Conservation (phyloP, 202 grass and related monocot species). For the Eragrostis tef region DNA sequence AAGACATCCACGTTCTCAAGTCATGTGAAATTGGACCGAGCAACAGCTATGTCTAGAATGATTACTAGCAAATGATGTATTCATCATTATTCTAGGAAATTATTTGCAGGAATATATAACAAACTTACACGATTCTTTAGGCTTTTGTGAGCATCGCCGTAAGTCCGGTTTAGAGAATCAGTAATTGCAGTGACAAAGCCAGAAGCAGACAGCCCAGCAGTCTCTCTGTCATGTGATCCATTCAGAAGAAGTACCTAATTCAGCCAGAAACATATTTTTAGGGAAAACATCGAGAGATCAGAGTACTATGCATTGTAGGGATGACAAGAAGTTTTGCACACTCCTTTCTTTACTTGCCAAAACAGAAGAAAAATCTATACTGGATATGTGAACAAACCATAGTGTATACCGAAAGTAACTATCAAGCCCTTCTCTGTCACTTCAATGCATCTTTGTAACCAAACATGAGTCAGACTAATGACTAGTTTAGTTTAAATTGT, state of each 20-base stretch:
- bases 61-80: slow-evolving; percentile 2
- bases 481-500: neutral
- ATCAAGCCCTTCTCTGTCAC: neutral
- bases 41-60: neutral
- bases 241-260: slow-evolving; percentile 92
- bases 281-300: slow-evolving; percentile 7
- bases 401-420: neutral
- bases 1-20: neutral
- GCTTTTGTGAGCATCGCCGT: slow-evolving; percentile 75
- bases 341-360: slow-evolving; percentile 17
- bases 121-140: slow-evolving; percentile 80
- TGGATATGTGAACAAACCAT: slow-evolving; percentile 3
- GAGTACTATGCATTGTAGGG: neutral
- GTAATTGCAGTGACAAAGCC: slow-evolving; percentile 92
- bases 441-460: slow-evolving; percentile 1
- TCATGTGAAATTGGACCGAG: slow-evolving; percentile 9
- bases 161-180: slow-evolving; percentile 84
- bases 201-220: slow-evolving; percentile 69
- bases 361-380: neutral
- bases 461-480: slow-evolving; percentile 31
- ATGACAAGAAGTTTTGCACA: slow-evolving; percentile 1
- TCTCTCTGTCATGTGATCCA: slow-evolving; percentile 95
- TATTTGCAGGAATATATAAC: slow-evolving; percentile 17
- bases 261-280: slow-evolving; percentile 32
- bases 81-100: neutral